Conservation (phyloP, 352 stramenopile species). For the Phytophthora sansomeana region DNA sequence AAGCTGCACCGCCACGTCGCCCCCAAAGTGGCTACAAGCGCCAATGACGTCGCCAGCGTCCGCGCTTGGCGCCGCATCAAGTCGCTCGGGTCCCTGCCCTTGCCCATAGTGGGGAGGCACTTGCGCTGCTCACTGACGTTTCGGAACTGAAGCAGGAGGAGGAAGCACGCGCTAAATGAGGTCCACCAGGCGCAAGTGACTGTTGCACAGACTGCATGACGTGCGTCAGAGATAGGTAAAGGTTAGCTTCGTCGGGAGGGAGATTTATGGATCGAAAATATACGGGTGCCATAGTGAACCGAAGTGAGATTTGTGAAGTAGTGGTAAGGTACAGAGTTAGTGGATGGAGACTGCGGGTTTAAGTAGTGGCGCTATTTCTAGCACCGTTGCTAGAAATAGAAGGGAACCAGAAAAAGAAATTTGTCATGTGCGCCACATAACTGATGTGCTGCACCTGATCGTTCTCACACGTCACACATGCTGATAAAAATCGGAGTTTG, state of each 20-base stretch:
- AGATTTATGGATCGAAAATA: neutral
- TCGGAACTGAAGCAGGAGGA: constrained; percentile 8
- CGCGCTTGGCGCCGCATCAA: neutral
- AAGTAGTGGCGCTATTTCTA: constrained; percentile 8
- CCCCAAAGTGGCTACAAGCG: constrained; percentile 12
- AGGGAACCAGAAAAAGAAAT: neutral
- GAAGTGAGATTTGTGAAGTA: constrained; percentile 5
- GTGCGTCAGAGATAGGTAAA: neutral
- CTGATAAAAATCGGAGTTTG: constrained; percentile 13
- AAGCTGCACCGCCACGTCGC: neutral
- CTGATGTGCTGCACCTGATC: neutral
- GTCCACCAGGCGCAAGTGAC: neutral
- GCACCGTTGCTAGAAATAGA: constrained; percentile 26
- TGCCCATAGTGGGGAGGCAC: neutral
- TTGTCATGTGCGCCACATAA: neutral
- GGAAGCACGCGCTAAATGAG: too few species aligned
- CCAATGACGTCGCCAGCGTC: constrained; percentile 5
- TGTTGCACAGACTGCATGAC: constrained; percentile 6
- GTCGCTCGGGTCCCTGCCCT: neutral
- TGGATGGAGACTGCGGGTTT: neutral
- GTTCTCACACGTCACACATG: neutral
- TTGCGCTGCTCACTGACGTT: constrained; percentile 2
- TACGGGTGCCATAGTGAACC: neutral
- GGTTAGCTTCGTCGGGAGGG: neutral
- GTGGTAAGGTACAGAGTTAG: neutral